Evolutionary conservation across 305 asterid species (phyloP).

Genomic region (Fraxinus floribunda): DNA sequence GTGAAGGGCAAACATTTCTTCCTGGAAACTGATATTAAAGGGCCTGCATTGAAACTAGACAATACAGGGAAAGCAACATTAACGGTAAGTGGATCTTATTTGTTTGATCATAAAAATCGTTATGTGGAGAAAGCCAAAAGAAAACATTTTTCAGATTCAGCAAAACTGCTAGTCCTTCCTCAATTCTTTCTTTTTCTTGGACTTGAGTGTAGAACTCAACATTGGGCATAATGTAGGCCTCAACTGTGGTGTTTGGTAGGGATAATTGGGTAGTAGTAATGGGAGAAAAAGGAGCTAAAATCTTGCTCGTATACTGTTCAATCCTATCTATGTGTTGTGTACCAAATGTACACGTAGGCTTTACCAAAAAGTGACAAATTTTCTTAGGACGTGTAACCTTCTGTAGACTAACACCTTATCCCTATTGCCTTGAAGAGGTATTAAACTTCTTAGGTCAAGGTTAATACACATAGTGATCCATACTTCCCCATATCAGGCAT

Average conservation of each 20-base stretch:
- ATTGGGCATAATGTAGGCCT: not conserved
- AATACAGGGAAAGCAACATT: conserved; percentile 85
- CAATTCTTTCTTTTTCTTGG: not conserved
- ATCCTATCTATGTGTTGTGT: not conserved
- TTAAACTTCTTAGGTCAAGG: not conserved
- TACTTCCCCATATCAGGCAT: not conserved
- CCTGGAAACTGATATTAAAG: conserved; percentile 82
- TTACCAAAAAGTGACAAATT: not conserved
- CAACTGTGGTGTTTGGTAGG: not conserved
- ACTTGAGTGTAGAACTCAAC: not conserved
- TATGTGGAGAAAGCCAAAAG: not conserved
- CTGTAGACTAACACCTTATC: not conserved
- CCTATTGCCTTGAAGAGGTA: not conserved
- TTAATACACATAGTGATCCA: not conserved
- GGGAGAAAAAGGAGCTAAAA: not conserved
- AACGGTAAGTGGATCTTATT: conserved; percentile 58
- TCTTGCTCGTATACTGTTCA: not conserved
- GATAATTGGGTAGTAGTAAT: not conserved
- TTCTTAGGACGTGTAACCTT: not conserved
- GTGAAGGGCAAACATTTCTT: conserved; percentile 87
- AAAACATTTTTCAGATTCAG: not conserved
- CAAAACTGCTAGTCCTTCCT: not conserved
- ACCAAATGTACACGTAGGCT: not conserved
- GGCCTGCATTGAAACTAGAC: conserved; percentile 83
- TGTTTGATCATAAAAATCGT: not conserved